These are phyloP conservation scores for Pugionium cornutum DNA, from an alignment of 345 rosid species.

Conservation along the genomic window DNA sequence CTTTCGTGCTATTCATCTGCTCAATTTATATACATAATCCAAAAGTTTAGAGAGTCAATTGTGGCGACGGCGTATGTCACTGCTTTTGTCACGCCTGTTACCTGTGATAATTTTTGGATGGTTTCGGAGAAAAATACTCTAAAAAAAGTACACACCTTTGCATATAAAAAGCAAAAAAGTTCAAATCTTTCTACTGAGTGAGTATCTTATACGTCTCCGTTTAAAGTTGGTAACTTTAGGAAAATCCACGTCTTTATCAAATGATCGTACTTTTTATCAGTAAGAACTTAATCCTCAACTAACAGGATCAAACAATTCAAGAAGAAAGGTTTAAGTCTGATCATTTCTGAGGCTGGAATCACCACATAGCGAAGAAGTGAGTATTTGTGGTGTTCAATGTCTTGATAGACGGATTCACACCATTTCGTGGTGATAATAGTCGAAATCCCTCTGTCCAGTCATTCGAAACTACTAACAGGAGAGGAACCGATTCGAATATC, in stretches of 20 bases:
- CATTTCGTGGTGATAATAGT: background rate
- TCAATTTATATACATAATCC: slow-evolving; percentile 14
- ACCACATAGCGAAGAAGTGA: background rate
- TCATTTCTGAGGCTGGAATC: background rate
- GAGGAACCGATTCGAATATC: background rate
- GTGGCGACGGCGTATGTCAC: slow-evolving; percentile 30
- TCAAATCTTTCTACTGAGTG: background rate
- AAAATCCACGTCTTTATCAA: slow-evolving; percentile 8
- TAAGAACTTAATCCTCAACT: background rate
- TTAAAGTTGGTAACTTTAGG: slow-evolving; percentile 5
- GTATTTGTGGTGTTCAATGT: background rate
- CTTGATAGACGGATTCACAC: slow-evolving; percentile 1
- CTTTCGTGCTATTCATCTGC: background rate
- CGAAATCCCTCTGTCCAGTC: background rate
- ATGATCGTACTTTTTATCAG: background rate
- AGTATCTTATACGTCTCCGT: background rate
- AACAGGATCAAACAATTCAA: slow-evolving; percentile 2
- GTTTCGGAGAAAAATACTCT: background rate
- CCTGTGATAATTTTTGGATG: slow-evolving; percentile 13
- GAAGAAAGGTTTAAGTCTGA: background rate
- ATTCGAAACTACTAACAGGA: background rate
- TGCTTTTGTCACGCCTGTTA: slow-evolving; percentile 33
- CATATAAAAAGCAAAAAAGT: slow-evolving; percentile 7
- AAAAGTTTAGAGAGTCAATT: slow-evolving; percentile 13
- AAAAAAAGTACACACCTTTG: background rate